Conservation (phyloP, 2,329 filamentous ascomycete genomes). For the Phialophora expanda region DNA sequence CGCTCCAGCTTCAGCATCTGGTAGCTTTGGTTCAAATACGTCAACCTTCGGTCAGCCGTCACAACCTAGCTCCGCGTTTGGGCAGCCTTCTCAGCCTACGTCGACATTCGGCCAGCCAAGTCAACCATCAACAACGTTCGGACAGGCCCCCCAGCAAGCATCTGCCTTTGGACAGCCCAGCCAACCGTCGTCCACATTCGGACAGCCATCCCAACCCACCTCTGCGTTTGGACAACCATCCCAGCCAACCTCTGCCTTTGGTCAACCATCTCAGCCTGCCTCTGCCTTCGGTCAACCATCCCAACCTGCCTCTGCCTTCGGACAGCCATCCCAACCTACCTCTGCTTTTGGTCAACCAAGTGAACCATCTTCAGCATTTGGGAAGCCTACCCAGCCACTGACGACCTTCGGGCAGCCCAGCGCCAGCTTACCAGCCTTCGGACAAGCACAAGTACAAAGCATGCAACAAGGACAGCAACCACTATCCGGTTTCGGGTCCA, state of each 20-base stretch:
- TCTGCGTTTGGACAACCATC: slow-evolving; percentile 39
- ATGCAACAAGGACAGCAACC: background rate
- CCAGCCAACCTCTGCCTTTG: slow-evolving; percentile 30
- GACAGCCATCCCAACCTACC: background rate
- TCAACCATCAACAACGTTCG: slow-evolving; percentile 31
- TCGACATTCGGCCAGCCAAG: slow-evolving; percentile 43
- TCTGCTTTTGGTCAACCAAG: background rate
- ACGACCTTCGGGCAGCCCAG: background rate
- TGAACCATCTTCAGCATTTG: background rate
- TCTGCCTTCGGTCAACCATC: background rate
- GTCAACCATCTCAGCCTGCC: slow-evolving; percentile 8
- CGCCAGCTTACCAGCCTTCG: background rate
- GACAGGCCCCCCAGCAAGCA: slow-evolving; percentile 27
- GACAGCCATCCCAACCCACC: slow-evolving; percentile 32
- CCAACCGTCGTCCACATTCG: slow-evolving; percentile 32
- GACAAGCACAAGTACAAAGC: background rate
- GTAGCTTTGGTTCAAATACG: slow-evolving; percentile 31
- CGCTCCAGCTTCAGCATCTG: slow-evolving; percentile 36
- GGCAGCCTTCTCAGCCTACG: slow-evolving; percentile 44
- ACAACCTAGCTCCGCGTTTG: slow-evolving; percentile 42
- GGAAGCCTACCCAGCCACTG: background rate
- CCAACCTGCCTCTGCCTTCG: background rate
- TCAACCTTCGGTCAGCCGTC: slow-evolving; percentile 47
- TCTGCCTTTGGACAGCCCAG: slow-evolving; percentile 28
- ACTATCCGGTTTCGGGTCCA: background rate